Percentiles rank a stretch among this genome's conserved stretches.
phyloP scores from a whole-genome alignment of 83 land plant species.

The Picea engelmannii region DNA sequence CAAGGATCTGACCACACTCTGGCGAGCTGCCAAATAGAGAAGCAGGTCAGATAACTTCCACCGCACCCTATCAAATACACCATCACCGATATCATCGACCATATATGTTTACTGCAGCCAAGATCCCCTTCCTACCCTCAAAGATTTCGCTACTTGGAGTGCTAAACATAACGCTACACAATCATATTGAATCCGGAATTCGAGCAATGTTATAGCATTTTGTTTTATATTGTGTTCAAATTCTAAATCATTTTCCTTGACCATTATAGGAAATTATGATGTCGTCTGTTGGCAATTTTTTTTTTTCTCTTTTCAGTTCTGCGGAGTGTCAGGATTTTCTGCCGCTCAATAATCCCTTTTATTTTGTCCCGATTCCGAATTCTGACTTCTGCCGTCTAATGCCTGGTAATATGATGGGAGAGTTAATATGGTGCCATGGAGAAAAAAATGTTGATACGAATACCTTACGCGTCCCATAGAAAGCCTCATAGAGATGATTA shows the following conservation, averaged over 20 bases:
- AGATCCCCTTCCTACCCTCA: not conserved
- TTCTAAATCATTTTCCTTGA: not conserved
- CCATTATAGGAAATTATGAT: constrained; percentile 13
- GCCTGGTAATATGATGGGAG: not conserved
- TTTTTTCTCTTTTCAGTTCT: constrained; percentile 7
- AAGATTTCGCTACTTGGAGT: not conserved
- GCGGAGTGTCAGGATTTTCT: constrained; percentile 13
- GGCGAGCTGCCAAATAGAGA: too few species aligned
- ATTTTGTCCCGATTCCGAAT: constrained; percentile 1
- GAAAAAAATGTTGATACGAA: too few species aligned
- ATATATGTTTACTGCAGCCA: too few species aligned
- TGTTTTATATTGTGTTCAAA: not conserved
- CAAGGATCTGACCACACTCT: not conserved
- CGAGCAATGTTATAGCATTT: not conserved
- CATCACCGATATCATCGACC: too few species aligned
- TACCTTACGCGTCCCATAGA: too few species aligned
- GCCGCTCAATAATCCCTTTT: constrained; percentile 10
- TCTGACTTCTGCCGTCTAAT: not conserved
- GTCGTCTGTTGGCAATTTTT: not conserved
- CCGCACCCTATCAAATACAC: too few species aligned
- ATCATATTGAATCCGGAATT: not conserved
- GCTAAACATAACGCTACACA: not conserved
- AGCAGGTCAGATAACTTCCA: too few species aligned
- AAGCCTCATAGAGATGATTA: too few species aligned
- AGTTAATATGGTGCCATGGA: too few species aligned